These are phyloP conservation scores for Taphrina deformans DNA, from an alignment of 1,139 yeast genomes.

Conservation along the genomic window DNA sequence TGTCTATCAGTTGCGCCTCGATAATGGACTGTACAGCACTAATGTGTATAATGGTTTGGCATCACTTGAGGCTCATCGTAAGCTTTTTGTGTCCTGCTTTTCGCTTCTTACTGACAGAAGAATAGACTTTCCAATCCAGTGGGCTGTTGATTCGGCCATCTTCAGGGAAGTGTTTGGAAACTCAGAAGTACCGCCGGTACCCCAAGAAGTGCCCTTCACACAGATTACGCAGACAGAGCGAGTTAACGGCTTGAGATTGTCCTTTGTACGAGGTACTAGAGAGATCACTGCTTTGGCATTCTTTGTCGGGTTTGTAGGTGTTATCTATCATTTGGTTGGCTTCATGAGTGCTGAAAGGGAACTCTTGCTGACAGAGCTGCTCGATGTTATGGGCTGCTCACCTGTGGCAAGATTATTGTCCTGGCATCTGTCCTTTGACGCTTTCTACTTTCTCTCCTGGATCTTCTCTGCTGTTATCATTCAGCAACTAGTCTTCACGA, in stretches of 20 bases:
- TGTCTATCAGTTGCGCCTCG: slow-evolving; percentile 47
- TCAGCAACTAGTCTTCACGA: slow-evolving; percentile 41
- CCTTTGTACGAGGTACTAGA: slow-evolving; percentile 43
- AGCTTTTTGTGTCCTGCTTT: not conserved
- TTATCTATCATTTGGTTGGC: slow-evolving; percentile 47
- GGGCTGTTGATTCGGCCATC: slow-evolving; percentile 47
- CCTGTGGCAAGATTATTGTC: slow-evolving; percentile 42
- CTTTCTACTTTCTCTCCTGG: slow-evolving; percentile 46
- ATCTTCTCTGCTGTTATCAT: slow-evolving; percentile 43
- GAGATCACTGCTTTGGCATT: slow-evolving; percentile 47
- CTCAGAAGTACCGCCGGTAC: slow-evolving; percentile 42
- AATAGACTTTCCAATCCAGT: slow-evolving; percentile 45
- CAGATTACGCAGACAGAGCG: slow-evolving; percentile 42
- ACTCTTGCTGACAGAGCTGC: slow-evolving; percentile 44
- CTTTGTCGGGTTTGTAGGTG: slow-evolving; percentile 46
- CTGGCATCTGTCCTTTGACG: slow-evolving; percentile 43
- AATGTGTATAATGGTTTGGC: slow-evolving; percentile 41
- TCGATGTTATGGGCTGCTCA: slow-evolving; percentile 45
- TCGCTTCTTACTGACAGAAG: not conserved
- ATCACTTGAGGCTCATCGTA: slow-evolving; percentile 42
- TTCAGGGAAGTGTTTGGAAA: slow-evolving; percentile 31
- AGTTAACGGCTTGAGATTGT: slow-evolving; percentile 40
- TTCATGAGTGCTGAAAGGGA: slow-evolving; percentile 46
- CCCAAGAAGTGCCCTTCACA: slow-evolving; percentile 45
- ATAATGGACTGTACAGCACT: slow-evolving; percentile 43